phyloP scores from a whole-genome alignment of 2,329 filamentous ascomycete genomes.

The Talaromyces piceae region DNA sequence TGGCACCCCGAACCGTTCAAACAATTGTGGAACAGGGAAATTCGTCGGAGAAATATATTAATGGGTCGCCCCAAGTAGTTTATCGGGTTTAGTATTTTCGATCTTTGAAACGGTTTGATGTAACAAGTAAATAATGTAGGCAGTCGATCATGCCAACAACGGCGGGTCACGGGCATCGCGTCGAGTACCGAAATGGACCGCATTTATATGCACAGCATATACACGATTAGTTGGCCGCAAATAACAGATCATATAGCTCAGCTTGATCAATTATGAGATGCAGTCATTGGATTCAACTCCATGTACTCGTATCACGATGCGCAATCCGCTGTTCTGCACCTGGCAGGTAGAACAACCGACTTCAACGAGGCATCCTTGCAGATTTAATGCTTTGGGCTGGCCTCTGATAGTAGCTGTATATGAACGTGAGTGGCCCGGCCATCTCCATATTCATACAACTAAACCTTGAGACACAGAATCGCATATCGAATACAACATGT shows the following conservation, averaged over 20 bases:
- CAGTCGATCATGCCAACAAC: not conserved
- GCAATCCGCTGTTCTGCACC: slow-evolving; percentile 12
- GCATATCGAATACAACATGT: not conserved
- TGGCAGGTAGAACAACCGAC: slow-evolving; percentile 3
- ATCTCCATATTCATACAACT: slow-evolving; percentile 3
- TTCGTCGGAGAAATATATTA: slow-evolving; percentile 19
- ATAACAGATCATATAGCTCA: not conserved
- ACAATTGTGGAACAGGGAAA: slow-evolving; percentile 7
- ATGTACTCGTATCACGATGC: slow-evolving; percentile 21
- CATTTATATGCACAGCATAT: slow-evolving; percentile 4
- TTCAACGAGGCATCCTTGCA: not conserved
- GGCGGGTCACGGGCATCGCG: not conserved
- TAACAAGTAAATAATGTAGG: slow-evolving; percentile 3
- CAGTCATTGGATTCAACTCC: slow-evolving; percentile 21
- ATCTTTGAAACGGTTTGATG: slow-evolving; percentile 8
- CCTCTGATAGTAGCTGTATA: not conserved
- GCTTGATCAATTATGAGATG: slow-evolving; percentile 13
- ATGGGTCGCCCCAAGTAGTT: slow-evolving; percentile 29
- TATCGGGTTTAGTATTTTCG: slow-evolving; percentile 18
- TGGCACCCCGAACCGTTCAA: slow-evolving; percentile 2
- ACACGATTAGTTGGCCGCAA: not conserved
- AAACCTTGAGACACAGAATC: not conserved
- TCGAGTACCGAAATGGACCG: not conserved
- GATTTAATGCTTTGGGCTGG: not conserved
- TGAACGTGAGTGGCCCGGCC: slow-evolving; percentile 6